phyloP scores from a whole-genome alignment of 2,329 filamentous ascomycete genomes.

The Penicillium sp. region DNA sequence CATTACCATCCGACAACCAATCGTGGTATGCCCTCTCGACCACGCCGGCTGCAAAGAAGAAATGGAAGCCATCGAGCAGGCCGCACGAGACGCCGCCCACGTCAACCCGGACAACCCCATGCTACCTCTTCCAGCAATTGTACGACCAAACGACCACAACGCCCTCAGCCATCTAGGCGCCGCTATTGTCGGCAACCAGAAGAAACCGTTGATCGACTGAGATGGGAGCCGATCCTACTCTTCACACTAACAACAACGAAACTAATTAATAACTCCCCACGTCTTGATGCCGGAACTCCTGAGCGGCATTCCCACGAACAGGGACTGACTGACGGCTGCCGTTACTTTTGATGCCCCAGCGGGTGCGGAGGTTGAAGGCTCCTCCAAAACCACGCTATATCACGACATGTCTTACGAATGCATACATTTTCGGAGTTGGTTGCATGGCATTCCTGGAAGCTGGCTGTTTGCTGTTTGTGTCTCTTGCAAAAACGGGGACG shows the following conservation, averaged over 20 bases:
- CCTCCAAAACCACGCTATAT: conserved; percentile 6
- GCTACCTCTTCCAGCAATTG: conserved; percentile 80
- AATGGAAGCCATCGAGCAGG: conserved; percentile 97
- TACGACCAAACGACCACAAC: conserved; percentile 70
- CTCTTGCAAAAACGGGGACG: conserved; percentile 5
- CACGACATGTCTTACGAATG: conserved; percentile 35
- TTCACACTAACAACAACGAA: conserved; percentile 15
- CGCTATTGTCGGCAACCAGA: conserved; percentile 59
- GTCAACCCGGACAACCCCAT: conserved; percentile 89
- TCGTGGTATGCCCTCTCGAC: conserved; percentile 93
- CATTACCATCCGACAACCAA: conserved; percentile 83
- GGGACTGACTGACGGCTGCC: not conserved
- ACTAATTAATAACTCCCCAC: conserved; percentile 14
- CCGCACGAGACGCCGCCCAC: conserved; percentile 85
- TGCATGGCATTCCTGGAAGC: conserved; percentile 27
- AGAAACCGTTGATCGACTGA: conserved; percentile 67
- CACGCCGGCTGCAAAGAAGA: conserved; percentile 96
- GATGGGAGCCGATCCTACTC: conserved; percentile 7
- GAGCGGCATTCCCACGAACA: conserved; percentile 4
- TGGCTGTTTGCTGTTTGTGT: conserved; percentile 16
- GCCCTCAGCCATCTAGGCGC: conserved; percentile 60
- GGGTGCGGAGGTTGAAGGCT: not conserved
- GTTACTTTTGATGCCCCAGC: not conserved
- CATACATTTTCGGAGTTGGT: conserved; percentile 35
- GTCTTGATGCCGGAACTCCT: conserved; percentile 1